Conservation (phyloP, 2,329 filamentous ascomycete genomes). For the Aspergillus sp. region DNA sequence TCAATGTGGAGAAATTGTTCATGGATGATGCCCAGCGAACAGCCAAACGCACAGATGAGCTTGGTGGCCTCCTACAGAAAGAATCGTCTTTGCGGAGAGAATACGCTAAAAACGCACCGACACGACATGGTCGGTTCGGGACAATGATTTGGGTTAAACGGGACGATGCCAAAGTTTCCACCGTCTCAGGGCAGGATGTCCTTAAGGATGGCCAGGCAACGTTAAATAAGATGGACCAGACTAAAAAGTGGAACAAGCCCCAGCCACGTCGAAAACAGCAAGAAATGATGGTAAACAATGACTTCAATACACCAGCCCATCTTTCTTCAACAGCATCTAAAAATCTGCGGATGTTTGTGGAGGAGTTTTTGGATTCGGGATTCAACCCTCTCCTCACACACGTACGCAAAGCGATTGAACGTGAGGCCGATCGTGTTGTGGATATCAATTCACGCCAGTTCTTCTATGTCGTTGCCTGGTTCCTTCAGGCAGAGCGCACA, state of each 20-base stretch:
- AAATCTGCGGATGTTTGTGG: conserved; percentile 75
- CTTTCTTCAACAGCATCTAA: conserved; percentile 70
- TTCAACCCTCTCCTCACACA: conserved; percentile 90
- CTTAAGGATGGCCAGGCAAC: conserved; percentile 68
- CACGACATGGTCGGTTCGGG: conserved; percentile 87
- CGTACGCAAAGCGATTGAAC: conserved; percentile 81
- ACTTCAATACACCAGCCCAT: conserved; percentile 69
- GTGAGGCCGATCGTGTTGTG: conserved; percentile 77
- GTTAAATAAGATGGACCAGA: conserved; percentile 82
- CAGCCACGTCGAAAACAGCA: conserved; percentile 58
- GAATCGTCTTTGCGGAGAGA: conserved; percentile 78
- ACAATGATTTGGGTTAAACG: conserved; percentile 97
- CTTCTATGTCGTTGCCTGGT: conserved; percentile 91
- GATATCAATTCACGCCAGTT: conserved; percentile 77
- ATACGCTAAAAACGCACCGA: conserved; percentile 72
- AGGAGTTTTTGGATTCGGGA: conserved; percentile 89
- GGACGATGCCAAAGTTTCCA: conserved; percentile 76
- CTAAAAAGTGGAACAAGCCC: conserved; percentile 85
- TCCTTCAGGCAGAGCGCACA: conserved; percentile 76
- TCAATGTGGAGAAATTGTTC: conserved; percentile 79
- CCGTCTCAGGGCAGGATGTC: conserved; percentile 82
- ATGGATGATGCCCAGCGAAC: conserved; percentile 71
- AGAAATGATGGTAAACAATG: conserved; percentile 55
- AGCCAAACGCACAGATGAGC: conserved; percentile 65
- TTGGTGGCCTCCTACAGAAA: conserved; percentile 70